phyloP scores from a whole-genome alignment of 805 yeast species.

The Saccharomycopsis guyanensis region DNA sequence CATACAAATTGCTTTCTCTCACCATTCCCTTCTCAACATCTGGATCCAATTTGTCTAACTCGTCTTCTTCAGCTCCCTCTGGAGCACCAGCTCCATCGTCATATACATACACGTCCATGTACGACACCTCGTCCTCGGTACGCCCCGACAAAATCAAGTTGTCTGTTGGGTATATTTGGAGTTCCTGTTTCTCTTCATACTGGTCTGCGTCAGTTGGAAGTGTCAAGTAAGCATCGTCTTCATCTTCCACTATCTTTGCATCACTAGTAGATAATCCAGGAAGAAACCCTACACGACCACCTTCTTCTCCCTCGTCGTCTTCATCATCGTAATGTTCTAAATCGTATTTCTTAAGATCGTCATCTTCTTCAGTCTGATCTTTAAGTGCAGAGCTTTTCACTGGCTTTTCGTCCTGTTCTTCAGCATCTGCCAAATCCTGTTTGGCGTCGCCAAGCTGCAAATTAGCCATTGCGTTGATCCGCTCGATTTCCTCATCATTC shows the following conservation, averaged over 20 bases:
- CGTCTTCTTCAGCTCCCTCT: slow-evolving; percentile 55
- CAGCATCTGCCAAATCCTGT: slow-evolving; percentile 31
- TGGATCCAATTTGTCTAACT: slow-evolving; percentile 55
- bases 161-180: slow-evolving; percentile 84
- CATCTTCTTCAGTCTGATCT: slow-evolving; percentile 60
- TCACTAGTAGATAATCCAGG: slow-evolving; percentile 63
- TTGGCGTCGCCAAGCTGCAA: slow-evolving; percentile 73
- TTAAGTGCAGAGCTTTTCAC: slow-evolving; percentile 28
- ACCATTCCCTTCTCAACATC: slow-evolving; percentile 39
- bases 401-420: slow-evolving; percentile 23
- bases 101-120: slow-evolving; percentile 86
- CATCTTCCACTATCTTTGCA: slow-evolving; percentile 32
- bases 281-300: slow-evolving; percentile 42
- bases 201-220: slow-evolving; percentile 45
- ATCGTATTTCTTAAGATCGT: slow-evolving; percentile 82
- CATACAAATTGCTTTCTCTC: slow-evolving; percentile 72
- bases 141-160: slow-evolving; percentile 84
- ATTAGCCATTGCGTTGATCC: slow-evolving; percentile 80
- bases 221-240: slow-evolving; percentile 56
- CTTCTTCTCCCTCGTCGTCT: slow-evolving; percentile 38
- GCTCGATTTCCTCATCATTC: slow-evolving; percentile 86
- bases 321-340: slow-evolving; percentile 79
- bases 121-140: slow-evolving; percentile 93
- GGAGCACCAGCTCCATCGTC: slow-evolving; percentile 92
- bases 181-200: slow-evolving; percentile 73